A percentile compares a stretch with the other conserved stretches of the same genome.
These are phyloP conservation scores for Oryza meyeriana DNA, from an alignment of 176 grass and related monocot species.

Conservation along the genomic window DNA sequence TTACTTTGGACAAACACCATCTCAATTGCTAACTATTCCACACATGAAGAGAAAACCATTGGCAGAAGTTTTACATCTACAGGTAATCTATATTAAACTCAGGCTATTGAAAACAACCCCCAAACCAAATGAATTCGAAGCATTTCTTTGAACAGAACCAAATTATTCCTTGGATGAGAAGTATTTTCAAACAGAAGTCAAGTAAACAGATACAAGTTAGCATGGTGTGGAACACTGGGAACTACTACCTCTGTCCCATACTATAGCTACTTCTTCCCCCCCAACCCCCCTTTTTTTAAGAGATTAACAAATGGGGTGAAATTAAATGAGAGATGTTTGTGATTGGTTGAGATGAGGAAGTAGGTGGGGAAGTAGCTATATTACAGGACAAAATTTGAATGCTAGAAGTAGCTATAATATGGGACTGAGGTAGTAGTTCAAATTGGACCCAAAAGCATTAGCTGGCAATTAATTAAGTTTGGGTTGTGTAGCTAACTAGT, in stretches of 20 bases:
- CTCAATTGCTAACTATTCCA: slow-evolving; percentile 74
- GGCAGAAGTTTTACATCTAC: slow-evolving; percentile 80
- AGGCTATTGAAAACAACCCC: neutral
- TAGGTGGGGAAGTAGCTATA: too few species aligned
- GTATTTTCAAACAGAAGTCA: slow-evolving; percentile 1
- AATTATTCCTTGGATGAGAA: neutral
- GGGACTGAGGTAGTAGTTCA: too few species aligned
- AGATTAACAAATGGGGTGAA: too few species aligned
- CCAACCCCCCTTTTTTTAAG: too few species aligned
- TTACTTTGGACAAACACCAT: slow-evolving; percentile 99
- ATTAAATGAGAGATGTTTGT: too few species aligned
- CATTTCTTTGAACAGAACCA: neutral
- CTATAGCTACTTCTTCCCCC: too few species aligned
- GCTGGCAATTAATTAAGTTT: slow-evolving; percentile 15
- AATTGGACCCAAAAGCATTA: neutral
- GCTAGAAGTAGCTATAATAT: too few species aligned
- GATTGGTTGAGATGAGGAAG: too few species aligned
- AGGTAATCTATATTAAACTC: slow-evolving; percentile 58
- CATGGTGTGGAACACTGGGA: neutral
- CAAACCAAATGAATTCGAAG: neutral
- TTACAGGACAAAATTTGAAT: too few species aligned
- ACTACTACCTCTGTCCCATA: too few species aligned
- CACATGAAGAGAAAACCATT: slow-evolving; percentile 80
- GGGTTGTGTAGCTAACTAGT: slow-evolving; percentile 15
- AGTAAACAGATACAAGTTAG: neutral